Conservation (phyloP, 2,329 filamentous ascomycete genomes). For the Didymellaceae sp. region DNA sequence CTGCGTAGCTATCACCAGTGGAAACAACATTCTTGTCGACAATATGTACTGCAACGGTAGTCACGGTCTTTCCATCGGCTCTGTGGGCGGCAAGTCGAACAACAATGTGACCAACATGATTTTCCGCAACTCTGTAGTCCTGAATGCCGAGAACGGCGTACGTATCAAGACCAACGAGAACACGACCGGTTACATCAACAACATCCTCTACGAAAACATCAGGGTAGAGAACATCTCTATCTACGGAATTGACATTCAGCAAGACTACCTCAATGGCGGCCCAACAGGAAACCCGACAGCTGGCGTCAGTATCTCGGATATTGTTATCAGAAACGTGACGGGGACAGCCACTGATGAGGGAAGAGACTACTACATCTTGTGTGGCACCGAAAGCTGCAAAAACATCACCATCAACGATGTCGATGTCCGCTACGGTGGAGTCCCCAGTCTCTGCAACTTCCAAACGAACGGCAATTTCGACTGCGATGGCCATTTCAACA, state of each 20-base stretch:
- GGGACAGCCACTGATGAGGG: slow-evolving; percentile 48
- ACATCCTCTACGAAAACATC: slow-evolving; percentile 57
- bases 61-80: slow-evolving; percentile 66
- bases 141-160: slow-evolving; percentile 62
- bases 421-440: slow-evolving; percentile 48
- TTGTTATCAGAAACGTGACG: slow-evolving; percentile 52
- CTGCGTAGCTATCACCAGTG: slow-evolving; percentile 65
- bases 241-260: slow-evolving; percentile 60
- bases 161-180: slow-evolving; percentile 64
- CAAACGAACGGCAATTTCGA: slow-evolving; percentile 35
- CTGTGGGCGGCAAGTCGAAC: slow-evolving; percentile 61
- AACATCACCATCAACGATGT: slow-evolving; percentile 63
- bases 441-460: slow-evolving; percentile 35
- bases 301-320: slow-evolving; percentile 54
- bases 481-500: slow-evolving; percentile 30
- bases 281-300: slow-evolving; percentile 55
- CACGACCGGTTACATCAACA: slow-evolving; percentile 59
- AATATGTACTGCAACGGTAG: slow-evolving; percentile 58
- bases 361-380: slow-evolving; percentile 60
- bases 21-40: slow-evolving; percentile 46
- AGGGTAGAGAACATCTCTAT: slow-evolving; percentile 52
- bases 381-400: slow-evolving; percentile 59
- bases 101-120: slow-evolving; percentile 62
- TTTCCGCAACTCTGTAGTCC: slow-evolving; percentile 57
- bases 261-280: slow-evolving; percentile 59